Percentiles rank a stretch among this genome's conserved stretches.
Evolutionary conservation across 768 basidiomycete genomes (phyloP).

Genomic region (Terana coerulea): DNA sequence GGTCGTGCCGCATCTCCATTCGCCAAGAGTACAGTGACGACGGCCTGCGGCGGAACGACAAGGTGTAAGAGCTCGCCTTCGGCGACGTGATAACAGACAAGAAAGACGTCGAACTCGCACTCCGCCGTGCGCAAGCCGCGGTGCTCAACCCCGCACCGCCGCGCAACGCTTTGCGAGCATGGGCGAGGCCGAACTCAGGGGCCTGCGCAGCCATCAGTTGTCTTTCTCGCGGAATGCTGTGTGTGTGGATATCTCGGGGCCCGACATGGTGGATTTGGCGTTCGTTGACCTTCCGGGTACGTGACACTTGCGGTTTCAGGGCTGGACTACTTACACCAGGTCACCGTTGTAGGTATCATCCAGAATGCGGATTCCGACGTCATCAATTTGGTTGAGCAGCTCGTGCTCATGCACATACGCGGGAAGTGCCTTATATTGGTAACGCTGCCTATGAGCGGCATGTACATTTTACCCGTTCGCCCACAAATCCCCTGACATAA

Average conservation of each 20-base stretch:
- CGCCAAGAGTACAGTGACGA: slow-evolving; percentile 36
- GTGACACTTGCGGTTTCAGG: too few species aligned
- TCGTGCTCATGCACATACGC: slow-evolving; percentile 46
- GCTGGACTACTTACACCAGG: too few species aligned
- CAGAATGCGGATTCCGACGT: slow-evolving; percentile 42
- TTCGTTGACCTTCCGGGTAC: slow-evolving; percentile 21
- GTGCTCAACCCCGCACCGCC: slow-evolving; percentile 42
- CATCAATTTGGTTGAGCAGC: slow-evolving; percentile 42
- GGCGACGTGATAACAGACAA: slow-evolving; percentile 40
- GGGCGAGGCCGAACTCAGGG: slow-evolving; percentile 18
- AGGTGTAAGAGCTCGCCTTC: slow-evolving; percentile 34
- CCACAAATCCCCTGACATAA: not conserved
- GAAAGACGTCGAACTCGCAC: slow-evolving; percentile 44
- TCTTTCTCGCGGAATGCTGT: slow-evolving; percentile 25
- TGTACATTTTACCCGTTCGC: slow-evolving; percentile 1
- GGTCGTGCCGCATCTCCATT: slow-evolving; percentile 37
- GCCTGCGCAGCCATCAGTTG: slow-evolving; percentile 9
- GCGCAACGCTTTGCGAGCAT: slow-evolving; percentile 21
- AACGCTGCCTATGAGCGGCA: slow-evolving; percentile 51
- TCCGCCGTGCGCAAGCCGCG: slow-evolving; percentile 60
- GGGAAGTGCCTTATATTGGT: slow-evolving; percentile 53
- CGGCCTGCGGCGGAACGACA: slow-evolving; percentile 22
- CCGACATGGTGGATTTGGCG: slow-evolving; percentile 20
- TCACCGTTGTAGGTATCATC: slow-evolving; percentile 36
- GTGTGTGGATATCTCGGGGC: slow-evolving; percentile 18